phyloP scores from a whole-genome alignment of 2,329 filamentous ascomycete genomes.

The Arthroderma sp. region DNA sequence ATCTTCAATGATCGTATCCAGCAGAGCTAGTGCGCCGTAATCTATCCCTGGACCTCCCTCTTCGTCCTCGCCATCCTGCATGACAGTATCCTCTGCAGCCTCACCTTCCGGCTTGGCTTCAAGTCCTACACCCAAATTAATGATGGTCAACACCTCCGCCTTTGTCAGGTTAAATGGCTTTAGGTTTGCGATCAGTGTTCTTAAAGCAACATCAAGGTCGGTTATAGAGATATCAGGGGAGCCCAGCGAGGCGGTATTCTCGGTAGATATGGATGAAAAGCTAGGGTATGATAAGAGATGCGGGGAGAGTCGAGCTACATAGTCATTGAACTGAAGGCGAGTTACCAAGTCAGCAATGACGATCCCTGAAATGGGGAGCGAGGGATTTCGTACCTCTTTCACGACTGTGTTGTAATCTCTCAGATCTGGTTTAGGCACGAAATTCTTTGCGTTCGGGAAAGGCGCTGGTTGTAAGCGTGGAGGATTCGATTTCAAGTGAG shows the following conservation, averaged over 20 bases:
- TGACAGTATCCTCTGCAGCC: slow-evolving; percentile 14
- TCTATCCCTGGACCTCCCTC: slow-evolving; percentile 26
- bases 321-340: slow-evolving; percentile 30
- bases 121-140: slow-evolving; percentile 35
- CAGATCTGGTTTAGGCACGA: slow-evolving; percentile 32
- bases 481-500: slow-evolving; percentile 31
- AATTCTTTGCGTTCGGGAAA: slow-evolving; percentile 28
- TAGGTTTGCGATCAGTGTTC: slow-evolving; percentile 26
- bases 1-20: slow-evolving; percentile 35
- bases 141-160: slow-evolving; percentile 35
- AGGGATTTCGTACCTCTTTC: slow-evolving; percentile 29
- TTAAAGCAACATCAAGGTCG: slow-evolving; percentile 29
- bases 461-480: slow-evolving; percentile 31
- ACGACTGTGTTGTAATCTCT: slow-evolving; percentile 36
- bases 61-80: slow-evolving; percentile 18
- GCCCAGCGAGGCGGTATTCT: slow-evolving; percentile 13
- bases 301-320: slow-evolving; percentile 29
- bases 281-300: slow-evolving; percentile 30
- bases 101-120: slow-evolving; percentile 11
- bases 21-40: slow-evolving; percentile 14
- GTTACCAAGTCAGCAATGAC: background rate
- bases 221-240: slow-evolving; percentile 17
- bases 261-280: slow-evolving; percentile 13
- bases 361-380: background rate
- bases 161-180: slow-evolving; percentile 35